A percentile compares a stretch with the other conserved stretches of the same genome.
phyloP scores from a whole-genome alignment of 2,329 filamentous ascomycete genomes.

The Passalora sequoiae region DNA sequence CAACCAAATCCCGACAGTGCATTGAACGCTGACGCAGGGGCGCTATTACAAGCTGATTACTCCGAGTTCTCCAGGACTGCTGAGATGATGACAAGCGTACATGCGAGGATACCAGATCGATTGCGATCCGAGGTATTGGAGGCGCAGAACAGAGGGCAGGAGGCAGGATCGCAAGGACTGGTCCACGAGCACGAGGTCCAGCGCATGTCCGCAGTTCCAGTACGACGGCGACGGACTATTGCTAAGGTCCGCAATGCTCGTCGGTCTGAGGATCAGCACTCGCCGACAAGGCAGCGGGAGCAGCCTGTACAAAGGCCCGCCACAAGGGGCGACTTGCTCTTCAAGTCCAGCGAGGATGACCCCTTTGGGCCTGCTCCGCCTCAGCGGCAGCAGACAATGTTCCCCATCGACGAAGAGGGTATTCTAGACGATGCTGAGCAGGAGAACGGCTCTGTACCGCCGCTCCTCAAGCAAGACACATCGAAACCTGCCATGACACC shows the following conservation, averaged over 20 bases:
- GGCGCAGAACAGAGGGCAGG: slow-evolving; percentile 49
- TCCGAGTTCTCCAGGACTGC: slow-evolving; percentile 53
- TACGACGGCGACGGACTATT: slow-evolving; percentile 24
- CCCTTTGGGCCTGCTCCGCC: slow-evolving; percentile 15
- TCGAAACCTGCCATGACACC: slow-evolving; percentile 27
- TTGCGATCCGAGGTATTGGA: slow-evolving; percentile 45
- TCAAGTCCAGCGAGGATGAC: slow-evolving; percentile 23
- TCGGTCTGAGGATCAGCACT: slow-evolving; percentile 17
- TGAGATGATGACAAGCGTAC: slow-evolving; percentile 57
- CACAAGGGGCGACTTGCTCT: slow-evolving; percentile 22
- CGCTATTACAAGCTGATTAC: slow-evolving; percentile 56
- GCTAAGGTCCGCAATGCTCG: slow-evolving; percentile 24
- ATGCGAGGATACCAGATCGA: slow-evolving; percentile 50
- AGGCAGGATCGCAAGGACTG: slow-evolving; percentile 17
- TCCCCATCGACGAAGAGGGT: slow-evolving; percentile 24
- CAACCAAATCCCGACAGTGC: slow-evolving; percentile 61
- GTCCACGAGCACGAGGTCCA: slow-evolving; percentile 17
- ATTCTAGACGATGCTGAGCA: slow-evolving; percentile 38
- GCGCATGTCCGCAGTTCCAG: slow-evolving; percentile 20
- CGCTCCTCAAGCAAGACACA: slow-evolving; percentile 35
- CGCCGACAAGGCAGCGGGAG: slow-evolving; percentile 22
- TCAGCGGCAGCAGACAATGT: slow-evolving; percentile 6
- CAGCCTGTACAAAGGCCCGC: slow-evolving; percentile 6
- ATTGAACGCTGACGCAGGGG: slow-evolving; percentile 57
- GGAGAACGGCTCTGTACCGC: slow-evolving; percentile 46